phyloP scores from a whole-genome alignment of 148 eudicot genomes.

The Agrostemma githago region DNA sequence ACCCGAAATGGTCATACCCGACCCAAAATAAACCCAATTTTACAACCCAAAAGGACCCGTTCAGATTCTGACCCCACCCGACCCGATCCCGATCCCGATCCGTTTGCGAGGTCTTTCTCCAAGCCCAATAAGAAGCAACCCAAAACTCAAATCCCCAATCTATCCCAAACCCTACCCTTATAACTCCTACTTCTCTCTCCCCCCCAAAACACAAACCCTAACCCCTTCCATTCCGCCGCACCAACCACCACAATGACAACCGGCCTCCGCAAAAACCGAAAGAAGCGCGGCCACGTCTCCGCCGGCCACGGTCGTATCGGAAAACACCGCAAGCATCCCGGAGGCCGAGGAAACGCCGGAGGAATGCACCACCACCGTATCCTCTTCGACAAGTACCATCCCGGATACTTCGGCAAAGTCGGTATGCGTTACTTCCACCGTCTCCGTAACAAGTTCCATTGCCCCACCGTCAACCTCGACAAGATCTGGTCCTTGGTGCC shows the following conservation, averaged over 20 bases:
- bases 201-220: no score
- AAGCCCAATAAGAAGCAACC: no score
- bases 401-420: constrained; percentile 51
- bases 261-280: constrained; percentile 38
- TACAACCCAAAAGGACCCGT: no score
- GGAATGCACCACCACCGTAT: constrained; percentile 57
- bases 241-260: constrained; percentile 32
- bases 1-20: no score
- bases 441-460: constrained; percentile 44
- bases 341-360: constrained; percentile 54
- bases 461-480: constrained; percentile 46
- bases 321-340: constrained; percentile 55
- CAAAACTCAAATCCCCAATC: no score
- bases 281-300: constrained; percentile 55
- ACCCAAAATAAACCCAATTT: no score
- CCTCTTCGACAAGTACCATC: constrained; percentile 55
- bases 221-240: no score
- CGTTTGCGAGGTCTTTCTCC: no score
- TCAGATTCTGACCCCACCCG: no score
- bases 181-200: no score
- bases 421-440: constrained; percentile 52
- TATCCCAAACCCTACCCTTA: no score
- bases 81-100: no score
- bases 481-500: constrained; percentile 44
- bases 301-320: constrained; percentile 56